These are phyloP conservation scores for Suillus subalutaceus DNA, from an alignment of 768 basidiomycete genomes.

Conservation along the genomic window DNA sequence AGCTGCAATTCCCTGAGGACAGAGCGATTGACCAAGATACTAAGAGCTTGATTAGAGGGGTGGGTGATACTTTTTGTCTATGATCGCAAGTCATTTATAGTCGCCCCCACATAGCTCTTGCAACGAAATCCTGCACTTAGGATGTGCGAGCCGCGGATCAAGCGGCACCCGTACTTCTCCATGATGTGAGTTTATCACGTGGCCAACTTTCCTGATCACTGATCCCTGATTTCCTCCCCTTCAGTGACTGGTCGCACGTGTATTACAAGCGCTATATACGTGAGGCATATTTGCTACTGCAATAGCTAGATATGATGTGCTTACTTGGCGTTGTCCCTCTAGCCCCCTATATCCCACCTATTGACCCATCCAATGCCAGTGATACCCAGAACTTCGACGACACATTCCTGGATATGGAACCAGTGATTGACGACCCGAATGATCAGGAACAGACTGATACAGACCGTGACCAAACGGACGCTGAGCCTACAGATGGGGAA, in stretches of 20 bases:
- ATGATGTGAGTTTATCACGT: slow-evolving; percentile 68
- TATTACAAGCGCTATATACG: slow-evolving; percentile 94
- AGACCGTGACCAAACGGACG: slow-evolving; percentile 67
- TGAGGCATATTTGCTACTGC: slow-evolving; percentile 41
- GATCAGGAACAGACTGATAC: slow-evolving; percentile 66
- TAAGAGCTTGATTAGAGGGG: slow-evolving; percentile 92
- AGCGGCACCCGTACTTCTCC: slow-evolving; percentile 92
- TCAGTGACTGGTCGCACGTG: slow-evolving; percentile 91
- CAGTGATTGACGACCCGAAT: slow-evolving; percentile 79
- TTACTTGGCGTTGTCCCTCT: slow-evolving; percentile 18
- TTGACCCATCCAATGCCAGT: slow-evolving; percentile 87
- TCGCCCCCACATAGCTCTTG: slow-evolving; percentile 59
- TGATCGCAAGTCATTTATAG: slow-evolving; percentile 13
- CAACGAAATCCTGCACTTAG: slow-evolving; percentile 91
- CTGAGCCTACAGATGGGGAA: slow-evolving; percentile 72
- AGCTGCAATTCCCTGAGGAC: slow-evolving; percentile 88
- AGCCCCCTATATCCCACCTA: slow-evolving; percentile 93
- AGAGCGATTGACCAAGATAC: slow-evolving; percentile 93
- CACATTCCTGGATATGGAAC: slow-evolving; percentile 94
- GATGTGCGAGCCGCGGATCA: slow-evolving; percentile 92
- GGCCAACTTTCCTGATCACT: slow-evolving; percentile 16
- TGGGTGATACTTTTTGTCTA: slow-evolving; percentile 43
- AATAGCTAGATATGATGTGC: slow-evolving; percentile 10
- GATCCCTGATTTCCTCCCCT: slow-evolving; percentile 16
- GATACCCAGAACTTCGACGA: slow-evolving; percentile 99